Conservation (phyloP, 192 early-diverging fungal genomes). For the Backusella tuberculispora region DNA sequence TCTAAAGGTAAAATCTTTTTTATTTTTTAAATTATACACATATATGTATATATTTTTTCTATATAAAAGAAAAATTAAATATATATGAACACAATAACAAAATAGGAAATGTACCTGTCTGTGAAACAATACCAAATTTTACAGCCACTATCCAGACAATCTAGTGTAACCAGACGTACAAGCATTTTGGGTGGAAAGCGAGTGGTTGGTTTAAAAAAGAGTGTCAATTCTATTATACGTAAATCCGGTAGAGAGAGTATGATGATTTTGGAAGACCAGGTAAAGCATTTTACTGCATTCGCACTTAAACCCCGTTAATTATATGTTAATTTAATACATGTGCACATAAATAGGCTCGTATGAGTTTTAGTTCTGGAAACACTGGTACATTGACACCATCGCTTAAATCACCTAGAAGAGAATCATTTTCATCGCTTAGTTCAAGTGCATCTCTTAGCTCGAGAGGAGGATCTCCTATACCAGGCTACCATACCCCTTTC, state of each 20-base stretch:
- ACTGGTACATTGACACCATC: neutral
- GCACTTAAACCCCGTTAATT: neutral
- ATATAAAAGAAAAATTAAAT: neutral
- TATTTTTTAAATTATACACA: neutral
- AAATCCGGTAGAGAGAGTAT: conserved; percentile 28
- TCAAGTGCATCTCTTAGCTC: conserved; percentile 21
- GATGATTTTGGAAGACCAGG: conserved; percentile 16
- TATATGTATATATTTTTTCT: neutral
- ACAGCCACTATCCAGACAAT: conserved; percentile 30
- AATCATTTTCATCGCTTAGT: conserved; percentile 25
- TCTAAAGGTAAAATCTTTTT: conserved; percentile 23
- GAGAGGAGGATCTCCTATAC: neutral
- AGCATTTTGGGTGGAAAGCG: conserved; percentile 23
- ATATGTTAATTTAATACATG: neutral
- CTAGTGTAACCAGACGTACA: neutral
- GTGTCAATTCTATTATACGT: conserved; percentile 36
- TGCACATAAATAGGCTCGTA: conserved; percentile 5
- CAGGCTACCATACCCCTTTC: neutral
- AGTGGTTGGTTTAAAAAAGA: conserved; percentile 28
- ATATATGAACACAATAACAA: neutral
- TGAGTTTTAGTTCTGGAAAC: neutral
- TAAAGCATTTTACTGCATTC: neutral
- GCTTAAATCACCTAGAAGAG: conserved; percentile 9
- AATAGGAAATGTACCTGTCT: conserved; percentile 43
- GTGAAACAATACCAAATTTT: conserved; percentile 45